Evolutionary conservation across 1,284 basidiomycete species (phyloP).

Genomic region (Ceratobasidium sp.): DNA sequence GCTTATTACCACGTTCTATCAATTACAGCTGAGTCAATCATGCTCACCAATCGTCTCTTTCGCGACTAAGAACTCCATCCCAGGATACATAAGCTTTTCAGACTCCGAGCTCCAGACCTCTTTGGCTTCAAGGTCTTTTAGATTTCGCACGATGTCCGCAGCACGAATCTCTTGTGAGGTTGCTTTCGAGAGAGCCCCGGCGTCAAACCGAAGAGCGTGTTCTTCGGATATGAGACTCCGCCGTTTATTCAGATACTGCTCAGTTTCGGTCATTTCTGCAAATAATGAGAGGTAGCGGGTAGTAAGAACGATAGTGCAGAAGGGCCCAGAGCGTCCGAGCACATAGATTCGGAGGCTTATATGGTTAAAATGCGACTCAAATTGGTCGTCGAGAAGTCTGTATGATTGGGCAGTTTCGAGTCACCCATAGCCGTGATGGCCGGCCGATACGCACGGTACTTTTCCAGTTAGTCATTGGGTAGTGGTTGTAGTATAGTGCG

Average conservation of each 20-base stretch:
- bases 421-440: conserved; percentile 72
- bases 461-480: background rate
- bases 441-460: background rate
- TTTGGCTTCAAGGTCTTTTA: conserved; percentile 67
- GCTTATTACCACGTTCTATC: conserved; percentile 55
- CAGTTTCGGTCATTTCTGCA: background rate
- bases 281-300: background rate
- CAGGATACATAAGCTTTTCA: conserved; percentile 72
- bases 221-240: conserved; percentile 66
- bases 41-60: conserved; percentile 39
- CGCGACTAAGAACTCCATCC: conserved; percentile 81
- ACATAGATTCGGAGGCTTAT: background rate
- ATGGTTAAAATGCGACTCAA: background rate
- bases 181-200: conserved; percentile 44
- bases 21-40: background rate
- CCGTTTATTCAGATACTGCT: conserved; percentile 54
- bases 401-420: conserved; percentile 61
- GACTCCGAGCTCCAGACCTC: conserved; percentile 70
- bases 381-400: background rate
- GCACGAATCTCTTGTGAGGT: conserved; percentile 62
- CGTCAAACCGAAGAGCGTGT: conserved; percentile 63
- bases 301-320: background rate
- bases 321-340: too few species aligned
- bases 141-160: conserved; percentile 66
- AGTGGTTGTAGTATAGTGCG: background rate